A percentile compares a stretch with the other conserved stretches of the same genome.
Evolutionary conservation across 1,284 basidiomycete species (phyloP).

Genomic region (Singerocomus inundabilis): DNA sequence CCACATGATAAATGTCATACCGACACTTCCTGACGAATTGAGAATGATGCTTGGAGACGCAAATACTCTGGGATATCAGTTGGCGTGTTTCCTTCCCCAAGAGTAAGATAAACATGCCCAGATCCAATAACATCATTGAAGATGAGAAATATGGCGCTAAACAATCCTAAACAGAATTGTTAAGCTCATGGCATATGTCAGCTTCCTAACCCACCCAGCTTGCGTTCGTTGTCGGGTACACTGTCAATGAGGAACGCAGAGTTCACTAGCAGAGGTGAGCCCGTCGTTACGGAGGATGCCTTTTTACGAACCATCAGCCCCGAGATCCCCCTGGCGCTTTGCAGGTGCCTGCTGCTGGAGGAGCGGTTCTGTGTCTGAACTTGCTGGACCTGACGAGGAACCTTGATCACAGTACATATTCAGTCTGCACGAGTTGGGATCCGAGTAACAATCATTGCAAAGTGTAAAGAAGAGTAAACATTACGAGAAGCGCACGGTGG

Average conservation of each 20-base stretch:
- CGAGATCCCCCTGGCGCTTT: background rate
- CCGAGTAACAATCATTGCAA: background rate
- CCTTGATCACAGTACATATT: conserved; percentile 4
- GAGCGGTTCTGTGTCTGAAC: conserved; percentile 26
- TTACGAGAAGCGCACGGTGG: background rate
- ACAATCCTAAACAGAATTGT: conserved; percentile 39
- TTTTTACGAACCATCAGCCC: conserved; percentile 14
- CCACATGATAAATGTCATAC: conserved; percentile 68
- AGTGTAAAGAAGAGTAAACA: background rate
- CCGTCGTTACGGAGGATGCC: background rate
- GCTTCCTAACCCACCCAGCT: conserved; percentile 37
- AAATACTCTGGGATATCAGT: conserved; percentile 53
- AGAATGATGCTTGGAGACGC: conserved; percentile 72
- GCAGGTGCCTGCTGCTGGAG: conserved; percentile 3
- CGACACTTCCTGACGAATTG: conserved; percentile 60
- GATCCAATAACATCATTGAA: conserved; percentile 79
- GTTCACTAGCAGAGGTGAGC: conserved; percentile 7
- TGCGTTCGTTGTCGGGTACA: conserved; percentile 42
- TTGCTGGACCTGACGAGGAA: background rate
- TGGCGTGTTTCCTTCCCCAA: background rate
- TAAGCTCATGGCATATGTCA: background rate
- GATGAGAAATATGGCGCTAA: conserved; percentile 66
- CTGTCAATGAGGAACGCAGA: conserved; percentile 31
- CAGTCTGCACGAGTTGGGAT: background rate
- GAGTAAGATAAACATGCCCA: conserved; percentile 44